Base-by-base conservation (phyloP, 305 asterid genomes). In the Fraxinus albicans region DNA sequence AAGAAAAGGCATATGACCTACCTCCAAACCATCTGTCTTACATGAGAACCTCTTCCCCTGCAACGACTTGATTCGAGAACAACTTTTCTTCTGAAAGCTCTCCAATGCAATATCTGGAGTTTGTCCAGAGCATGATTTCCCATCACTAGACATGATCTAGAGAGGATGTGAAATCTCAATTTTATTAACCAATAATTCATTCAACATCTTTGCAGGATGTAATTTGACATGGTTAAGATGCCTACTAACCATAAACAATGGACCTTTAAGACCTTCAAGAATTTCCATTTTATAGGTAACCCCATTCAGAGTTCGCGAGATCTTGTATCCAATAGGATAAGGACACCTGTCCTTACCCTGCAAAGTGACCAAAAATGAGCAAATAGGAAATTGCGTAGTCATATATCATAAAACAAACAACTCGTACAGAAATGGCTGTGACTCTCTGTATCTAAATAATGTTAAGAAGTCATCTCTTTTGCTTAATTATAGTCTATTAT, bases 281-380 rank as follows among this genome's bases (percentile, higher is more conserved):
- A 96, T 91, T 86, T 92, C 98, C 98, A 93, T 92, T 25, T 87
- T 92, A 86, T 89, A 93, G 67, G 93, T 88, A 79, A 90, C 84
- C 78, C 90, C 97, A 91, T 93, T 91, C 83, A 91, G 97, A 83
- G 89, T 88, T 81, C 98, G 90, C 73, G 90, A 73, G 70, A 96
- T 96, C 83, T 83, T 94, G 88, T 92, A 96, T 82, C 98, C 99
- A 88, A 93, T 86, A 36, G 98, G 99, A 88, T 93, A 96, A 63
- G 99, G 99, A 91, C 94, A 92, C 53, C 99, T 92, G 81, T 95
- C 96, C 88, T 93, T 96, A 21, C 99, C 99, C 99, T 96, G 91
- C 75, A 85, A 87, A 82, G 76, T 42, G 73, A 77, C 78, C 4
- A 72, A 72, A 84, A 77, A 74, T 53, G 69, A 87, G 83, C 69